Percentiles rank a stretch among this genome's conserved stretches.
Conservation (phyloP, 192 early-diverging fungal species). For the Backusella sp. region DNA sequence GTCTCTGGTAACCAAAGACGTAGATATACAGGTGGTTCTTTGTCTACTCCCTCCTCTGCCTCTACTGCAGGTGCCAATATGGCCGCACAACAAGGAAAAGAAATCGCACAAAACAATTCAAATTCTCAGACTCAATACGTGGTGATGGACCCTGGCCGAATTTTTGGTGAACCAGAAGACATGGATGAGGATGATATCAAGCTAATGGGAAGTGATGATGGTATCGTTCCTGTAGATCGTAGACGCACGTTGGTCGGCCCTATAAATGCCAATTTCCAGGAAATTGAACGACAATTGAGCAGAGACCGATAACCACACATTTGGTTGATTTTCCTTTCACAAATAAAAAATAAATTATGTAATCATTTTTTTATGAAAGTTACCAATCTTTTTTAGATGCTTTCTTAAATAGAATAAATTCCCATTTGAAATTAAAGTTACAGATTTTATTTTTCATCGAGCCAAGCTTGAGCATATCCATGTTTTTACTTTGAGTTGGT, state of each 20-base stretch:
- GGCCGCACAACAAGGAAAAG: conserved; percentile 10
- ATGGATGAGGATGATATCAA: conserved; percentile 34
- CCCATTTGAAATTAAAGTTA: background rate
- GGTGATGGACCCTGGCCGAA: conserved; percentile 14
- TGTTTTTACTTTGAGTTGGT: background rate
- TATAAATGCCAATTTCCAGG: conserved; percentile 17
- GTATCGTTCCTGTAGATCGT: conserved; percentile 11
- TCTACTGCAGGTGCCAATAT: conserved; percentile 17
- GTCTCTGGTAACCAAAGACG: background rate
- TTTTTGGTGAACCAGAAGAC: conserved; percentile 36
- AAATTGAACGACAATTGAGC: conserved; percentile 32
- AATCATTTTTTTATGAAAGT: background rate
- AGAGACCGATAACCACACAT: conserved; percentile 22
- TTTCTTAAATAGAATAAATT: background rate
- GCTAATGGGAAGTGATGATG: conserved; percentile 25
- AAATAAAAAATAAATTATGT: background rate
- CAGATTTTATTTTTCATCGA: background rate
- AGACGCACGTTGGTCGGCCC: conserved; percentile 26
- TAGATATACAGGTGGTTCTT: conserved; percentile 28
- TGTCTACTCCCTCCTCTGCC: conserved; percentile 24
- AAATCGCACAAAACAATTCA: background rate
- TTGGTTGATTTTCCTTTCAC: background rate
- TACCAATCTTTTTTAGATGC: background rate
- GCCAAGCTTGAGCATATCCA: background rate
- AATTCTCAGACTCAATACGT: background rate